phyloP scores from a whole-genome alignment of 768 basidiomycete genomes.

The Leccinum boreale region DNA sequence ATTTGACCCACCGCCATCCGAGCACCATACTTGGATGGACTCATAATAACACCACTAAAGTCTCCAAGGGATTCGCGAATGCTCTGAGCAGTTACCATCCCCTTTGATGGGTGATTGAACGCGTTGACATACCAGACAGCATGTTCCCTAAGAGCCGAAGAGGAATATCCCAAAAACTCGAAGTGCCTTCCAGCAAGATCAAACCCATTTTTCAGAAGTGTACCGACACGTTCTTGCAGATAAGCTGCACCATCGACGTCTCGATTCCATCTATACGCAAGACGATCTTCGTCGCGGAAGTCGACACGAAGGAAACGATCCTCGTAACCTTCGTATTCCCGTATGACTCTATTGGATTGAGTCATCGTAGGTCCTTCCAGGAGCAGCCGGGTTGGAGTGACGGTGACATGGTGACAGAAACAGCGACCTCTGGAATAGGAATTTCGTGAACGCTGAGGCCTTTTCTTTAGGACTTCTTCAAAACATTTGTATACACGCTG shows the following conservation, averaged over 20 bases:
- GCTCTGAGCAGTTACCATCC: conserved; percentile 47
- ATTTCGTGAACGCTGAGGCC: conserved; percentile 13
- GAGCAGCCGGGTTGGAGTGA: conserved; percentile 71
- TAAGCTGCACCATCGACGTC: conserved; percentile 58
- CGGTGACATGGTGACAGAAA: conserved; percentile 69
- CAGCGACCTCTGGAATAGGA: conserved; percentile 42
- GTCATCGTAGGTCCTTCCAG: conserved; percentile 74
- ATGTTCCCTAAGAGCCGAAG: conserved; percentile 73
- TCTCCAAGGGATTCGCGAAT: conserved; percentile 69
- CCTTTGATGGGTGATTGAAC: conserved; percentile 47
- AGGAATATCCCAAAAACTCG: conserved; percentile 81
- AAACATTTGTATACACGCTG: conserved; percentile 47
- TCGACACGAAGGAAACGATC: conserved; percentile 79
- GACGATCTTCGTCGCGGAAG: conserved; percentile 78
- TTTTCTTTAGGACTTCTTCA: conserved; percentile 30
- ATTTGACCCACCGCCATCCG: conserved; percentile 49
- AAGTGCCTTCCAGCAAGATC: conserved; percentile 67
- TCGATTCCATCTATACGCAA: conserved; percentile 70
- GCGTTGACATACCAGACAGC: conserved; percentile 79
- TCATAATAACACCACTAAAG: conserved; percentile 53
- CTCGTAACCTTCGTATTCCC: conserved; percentile 55
- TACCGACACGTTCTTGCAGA: conserved; percentile 57
- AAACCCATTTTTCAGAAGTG: conserved; percentile 60
- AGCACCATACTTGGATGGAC: conserved; percentile 80
- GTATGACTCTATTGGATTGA: conserved; percentile 80